Percentiles rank a stretch among this genome's conserved stretches.
Evolutionary conservation across 352 stramenopile species (phyloP).

Genomic region (Phytophthora pseudosyringae): DNA sequence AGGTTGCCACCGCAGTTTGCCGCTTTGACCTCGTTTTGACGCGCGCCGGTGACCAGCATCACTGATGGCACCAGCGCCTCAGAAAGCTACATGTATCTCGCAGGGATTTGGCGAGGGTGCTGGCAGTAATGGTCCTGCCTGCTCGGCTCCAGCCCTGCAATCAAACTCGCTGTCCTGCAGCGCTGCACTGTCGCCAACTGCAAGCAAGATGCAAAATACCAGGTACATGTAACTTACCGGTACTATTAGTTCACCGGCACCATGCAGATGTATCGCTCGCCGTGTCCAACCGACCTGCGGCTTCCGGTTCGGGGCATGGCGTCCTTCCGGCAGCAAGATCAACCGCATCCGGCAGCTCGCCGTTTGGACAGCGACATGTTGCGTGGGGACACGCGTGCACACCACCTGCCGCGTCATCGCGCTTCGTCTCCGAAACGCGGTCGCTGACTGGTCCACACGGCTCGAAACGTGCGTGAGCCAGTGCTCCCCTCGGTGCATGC

Average conservation of each 20-base stretch:
- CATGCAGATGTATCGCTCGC: no score
- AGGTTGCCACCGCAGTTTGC: no score
- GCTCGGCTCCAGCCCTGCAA: neutral
- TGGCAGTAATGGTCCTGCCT: conserved; percentile 9
- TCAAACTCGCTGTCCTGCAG: conserved; percentile 1
- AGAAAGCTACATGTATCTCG: neutral
- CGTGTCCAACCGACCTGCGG: neutral
- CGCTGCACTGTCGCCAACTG: neutral
- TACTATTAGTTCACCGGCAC: no score
- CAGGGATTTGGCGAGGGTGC: conserved; percentile 1
- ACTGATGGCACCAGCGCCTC: neutral
- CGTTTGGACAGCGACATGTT: conserved; percentile 33
- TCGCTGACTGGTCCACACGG: conserved; percentile 31
- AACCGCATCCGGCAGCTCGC: neutral
- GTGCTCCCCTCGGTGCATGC: conserved; percentile 9
- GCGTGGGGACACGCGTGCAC: conserved; percentile 22
- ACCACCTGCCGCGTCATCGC: conserved; percentile 16
- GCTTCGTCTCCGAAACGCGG: conserved; percentile 13
- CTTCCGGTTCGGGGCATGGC: neutral
- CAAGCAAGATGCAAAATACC: neutral
- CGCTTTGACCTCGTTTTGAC: no score
- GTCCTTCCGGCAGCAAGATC: neutral
- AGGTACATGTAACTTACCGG: no score
- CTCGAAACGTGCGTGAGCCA: conserved; percentile 14
- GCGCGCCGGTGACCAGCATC: neutral